A percentile compares a stretch with the other conserved stretches of the same genome.
Conservation (phyloP, 2,329 filamentous ascomycete genomes). For the Pseudogymnoascus sp. region DNA sequence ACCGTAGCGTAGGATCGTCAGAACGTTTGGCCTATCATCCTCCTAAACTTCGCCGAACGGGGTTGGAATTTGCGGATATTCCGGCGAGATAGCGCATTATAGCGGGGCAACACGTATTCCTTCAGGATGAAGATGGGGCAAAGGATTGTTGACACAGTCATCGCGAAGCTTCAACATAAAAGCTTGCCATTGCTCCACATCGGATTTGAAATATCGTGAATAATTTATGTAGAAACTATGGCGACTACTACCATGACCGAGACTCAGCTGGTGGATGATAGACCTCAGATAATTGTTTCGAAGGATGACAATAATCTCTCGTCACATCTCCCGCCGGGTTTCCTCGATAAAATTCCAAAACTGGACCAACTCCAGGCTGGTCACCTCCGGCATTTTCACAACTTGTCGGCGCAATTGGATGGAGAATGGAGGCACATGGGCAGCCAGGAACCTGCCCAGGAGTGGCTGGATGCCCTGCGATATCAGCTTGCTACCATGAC, state of each 20-base stretch:
- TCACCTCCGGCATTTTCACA: slow-evolving; percentile 33
- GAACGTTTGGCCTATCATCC: neutral
- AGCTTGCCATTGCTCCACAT: neutral
- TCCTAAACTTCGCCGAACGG: neutral
- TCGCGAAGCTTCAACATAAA: neutral
- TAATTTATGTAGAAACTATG: neutral
- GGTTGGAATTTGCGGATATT: neutral
- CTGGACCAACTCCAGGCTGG: slow-evolving; percentile 25
- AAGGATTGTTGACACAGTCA: neutral
- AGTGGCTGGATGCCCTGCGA: slow-evolving; percentile 24
- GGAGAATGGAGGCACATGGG: slow-evolving; percentile 30
- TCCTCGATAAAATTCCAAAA: slow-evolving; percentile 11
- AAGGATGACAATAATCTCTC: neutral
- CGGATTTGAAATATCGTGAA: neutral
- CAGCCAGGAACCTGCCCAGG: slow-evolving; percentile 31
- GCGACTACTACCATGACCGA: neutral
- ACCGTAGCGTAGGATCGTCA: neutral
- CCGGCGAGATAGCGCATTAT: neutral
- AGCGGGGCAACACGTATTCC: neutral
- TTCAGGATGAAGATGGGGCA: neutral
- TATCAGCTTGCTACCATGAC: slow-evolving; percentile 28
- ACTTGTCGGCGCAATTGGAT: slow-evolving; percentile 26
- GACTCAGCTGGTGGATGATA: neutral
- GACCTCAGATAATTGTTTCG: neutral
- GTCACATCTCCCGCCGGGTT: neutral